phyloP scores from a whole-genome alignment of 805 yeast species.

The Metschnikowia koreensis region DNA sequence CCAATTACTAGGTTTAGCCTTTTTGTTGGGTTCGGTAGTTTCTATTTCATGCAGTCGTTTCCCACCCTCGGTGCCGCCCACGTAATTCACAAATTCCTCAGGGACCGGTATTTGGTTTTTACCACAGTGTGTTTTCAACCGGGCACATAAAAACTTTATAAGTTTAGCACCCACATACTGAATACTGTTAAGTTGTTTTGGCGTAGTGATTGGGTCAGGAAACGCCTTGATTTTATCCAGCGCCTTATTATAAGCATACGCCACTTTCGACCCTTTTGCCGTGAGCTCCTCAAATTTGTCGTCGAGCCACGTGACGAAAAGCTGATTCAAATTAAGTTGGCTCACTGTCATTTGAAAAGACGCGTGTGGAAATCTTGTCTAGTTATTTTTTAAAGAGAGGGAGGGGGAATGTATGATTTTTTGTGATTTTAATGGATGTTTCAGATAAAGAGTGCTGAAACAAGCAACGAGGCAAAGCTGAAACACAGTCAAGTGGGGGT shows the following conservation, averaged over 20 bases:
- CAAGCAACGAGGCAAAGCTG: too few relatives aligned
- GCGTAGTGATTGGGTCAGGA: slow-evolving; percentile 48
- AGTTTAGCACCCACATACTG: slow-evolving; percentile 74
- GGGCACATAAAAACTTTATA: slow-evolving; percentile 47
- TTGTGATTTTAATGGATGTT: too few relatives aligned
- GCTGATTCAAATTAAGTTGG: slow-evolving; percentile 44
- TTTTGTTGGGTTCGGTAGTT: slow-evolving; percentile 10
- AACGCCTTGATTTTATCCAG: slow-evolving; percentile 47
- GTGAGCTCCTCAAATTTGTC: slow-evolving; percentile 48
- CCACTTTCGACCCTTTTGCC: slow-evolving; percentile 50
- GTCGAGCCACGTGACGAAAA: slow-evolving; percentile 59
- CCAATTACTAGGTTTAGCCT: slow-evolving; percentile 35
- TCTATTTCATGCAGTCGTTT: slow-evolving; percentile 16
- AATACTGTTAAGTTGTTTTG: slow-evolving; percentile 57
- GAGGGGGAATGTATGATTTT: background rate
- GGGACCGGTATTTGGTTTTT: slow-evolving; percentile 52
- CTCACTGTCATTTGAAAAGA: background rate
- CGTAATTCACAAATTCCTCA: slow-evolving; percentile 20
- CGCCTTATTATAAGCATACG: slow-evolving; percentile 56
- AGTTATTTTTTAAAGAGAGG: background rate
- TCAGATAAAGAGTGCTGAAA: too few relatives aligned
- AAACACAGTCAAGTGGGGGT: too few relatives aligned
- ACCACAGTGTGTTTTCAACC: slow-evolving; percentile 54
- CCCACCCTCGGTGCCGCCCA: slow-evolving; percentile 13
- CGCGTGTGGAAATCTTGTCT: background rate